Evolutionary conservation across 2,329 filamentous ascomycete species (phyloP).

Genomic region (Fusarium sp.): DNA sequence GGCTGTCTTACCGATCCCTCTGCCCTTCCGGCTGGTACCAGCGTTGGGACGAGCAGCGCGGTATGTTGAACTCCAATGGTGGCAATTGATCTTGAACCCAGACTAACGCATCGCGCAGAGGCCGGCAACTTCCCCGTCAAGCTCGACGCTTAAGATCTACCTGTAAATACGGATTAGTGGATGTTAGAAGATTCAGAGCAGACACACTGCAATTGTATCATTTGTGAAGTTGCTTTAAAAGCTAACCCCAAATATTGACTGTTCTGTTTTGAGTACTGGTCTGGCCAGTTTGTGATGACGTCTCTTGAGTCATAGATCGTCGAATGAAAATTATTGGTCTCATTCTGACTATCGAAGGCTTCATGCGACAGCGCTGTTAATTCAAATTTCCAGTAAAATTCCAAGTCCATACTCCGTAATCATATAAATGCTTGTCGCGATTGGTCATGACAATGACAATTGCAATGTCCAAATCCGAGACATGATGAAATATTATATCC

Average conservation of each 20-base stretch:
- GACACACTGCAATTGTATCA: slow-evolving; percentile 54
- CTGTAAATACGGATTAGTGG: slow-evolving; percentile 40
- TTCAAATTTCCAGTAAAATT: slow-evolving; percentile 26
- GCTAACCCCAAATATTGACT: slow-evolving; percentile 40
- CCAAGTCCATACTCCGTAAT: slow-evolving; percentile 42
- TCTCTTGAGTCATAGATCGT: slow-evolving; percentile 22
- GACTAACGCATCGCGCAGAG: slow-evolving; percentile 60
- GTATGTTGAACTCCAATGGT: slow-evolving; percentile 62
- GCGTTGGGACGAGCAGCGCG: slow-evolving; percentile 97
- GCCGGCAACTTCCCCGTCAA: slow-evolving; percentile 75
- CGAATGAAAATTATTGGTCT: slow-evolving; percentile 32
- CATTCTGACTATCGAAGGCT: slow-evolving; percentile 31
- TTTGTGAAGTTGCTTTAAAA: slow-evolving; percentile 49
- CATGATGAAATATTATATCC: not conserved
- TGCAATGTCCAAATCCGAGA: not conserved
- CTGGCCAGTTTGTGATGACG: slow-evolving; percentile 24
- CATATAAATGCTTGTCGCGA: slow-evolving; percentile 34
- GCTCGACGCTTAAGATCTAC: slow-evolving; percentile 65
- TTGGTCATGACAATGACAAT: slow-evolving; percentile 26
- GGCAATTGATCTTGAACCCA: slow-evolving; percentile 15
- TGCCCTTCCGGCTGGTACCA: slow-evolving; percentile 95
- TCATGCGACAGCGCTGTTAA: slow-evolving; percentile 31
- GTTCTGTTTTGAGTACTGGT: slow-evolving; percentile 29
- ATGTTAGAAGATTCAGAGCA: slow-evolving; percentile 49
- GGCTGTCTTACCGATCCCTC: slow-evolving; percentile 93